A percentile compares a stretch with the other conserved stretches of the same genome.
These are phyloP conservation scores for Citrus maxima DNA, from an alignment of 345 rosid species.

Conservation along the genomic window DNA sequence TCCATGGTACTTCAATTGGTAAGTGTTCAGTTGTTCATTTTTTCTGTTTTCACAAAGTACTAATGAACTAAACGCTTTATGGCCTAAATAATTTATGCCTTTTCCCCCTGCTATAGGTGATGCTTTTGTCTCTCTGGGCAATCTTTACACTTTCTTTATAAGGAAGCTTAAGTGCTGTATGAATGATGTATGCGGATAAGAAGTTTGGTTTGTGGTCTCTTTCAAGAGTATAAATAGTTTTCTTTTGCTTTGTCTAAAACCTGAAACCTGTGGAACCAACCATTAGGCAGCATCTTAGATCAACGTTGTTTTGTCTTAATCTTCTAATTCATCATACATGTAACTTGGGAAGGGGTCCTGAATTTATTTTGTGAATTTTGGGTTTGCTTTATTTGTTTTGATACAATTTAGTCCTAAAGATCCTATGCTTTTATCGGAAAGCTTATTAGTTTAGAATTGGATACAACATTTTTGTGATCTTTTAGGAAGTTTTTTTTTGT, in stretches of 20 bases:
- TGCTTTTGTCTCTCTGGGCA: not conserved
- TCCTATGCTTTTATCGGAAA: not conserved
- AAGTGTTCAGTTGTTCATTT: constrained; percentile 25
- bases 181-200: not conserved
- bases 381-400: not conserved
- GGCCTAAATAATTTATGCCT: not conserved
- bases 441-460: not conserved
- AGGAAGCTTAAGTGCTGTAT: not conserved
- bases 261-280: not conserved
- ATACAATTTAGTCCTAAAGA: not conserved
- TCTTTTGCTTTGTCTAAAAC: not conserved
- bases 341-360: not conserved
- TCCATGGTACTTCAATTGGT: constrained; percentile 97
- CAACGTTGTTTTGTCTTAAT: not conserved
- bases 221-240: not conserved
- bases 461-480: not conserved
- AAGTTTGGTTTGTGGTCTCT: not conserved
- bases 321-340: not conserved
- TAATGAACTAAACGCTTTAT: not conserved
- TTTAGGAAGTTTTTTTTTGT: not conserved
- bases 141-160: not conserved
- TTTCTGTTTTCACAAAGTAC: constrained; percentile 9
- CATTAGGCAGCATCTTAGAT: not conserved
- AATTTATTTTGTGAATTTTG: not conserved
- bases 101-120: not conserved